Evolutionary conservation across 2,329 filamentous ascomycete species (phyloP).

Genomic region (Uncinocarpus reesii): DNA sequence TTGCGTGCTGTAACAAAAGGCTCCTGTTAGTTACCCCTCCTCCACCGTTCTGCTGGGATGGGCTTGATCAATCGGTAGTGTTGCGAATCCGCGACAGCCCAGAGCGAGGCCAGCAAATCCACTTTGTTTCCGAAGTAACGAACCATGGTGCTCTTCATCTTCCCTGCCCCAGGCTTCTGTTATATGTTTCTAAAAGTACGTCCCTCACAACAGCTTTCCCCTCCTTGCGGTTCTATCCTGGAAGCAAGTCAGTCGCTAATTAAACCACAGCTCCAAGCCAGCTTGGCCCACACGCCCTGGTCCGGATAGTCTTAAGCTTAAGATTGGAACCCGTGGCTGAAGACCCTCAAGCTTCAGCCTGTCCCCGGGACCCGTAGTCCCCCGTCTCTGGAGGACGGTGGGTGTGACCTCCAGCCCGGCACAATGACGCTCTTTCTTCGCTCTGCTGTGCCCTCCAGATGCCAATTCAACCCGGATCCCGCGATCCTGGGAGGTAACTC

Average conservation of each 20-base stretch:
- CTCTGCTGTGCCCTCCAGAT: conserved; percentile 6
- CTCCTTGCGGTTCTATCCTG: neutral
- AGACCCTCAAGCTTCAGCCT: conserved; percentile 1
- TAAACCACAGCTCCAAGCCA: conserved; percentile 3
- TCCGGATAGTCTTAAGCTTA: neutral
- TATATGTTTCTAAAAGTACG: no score
- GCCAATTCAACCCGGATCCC: conserved; percentile 7
- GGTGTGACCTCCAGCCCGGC: no score
- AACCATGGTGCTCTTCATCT: no score
- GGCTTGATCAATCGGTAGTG: neutral
- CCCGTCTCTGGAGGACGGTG: neutral
- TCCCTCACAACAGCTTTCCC: neutral
- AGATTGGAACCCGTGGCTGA: neutral
- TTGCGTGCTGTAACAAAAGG: conserved; percentile 3
- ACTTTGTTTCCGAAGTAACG: no score
- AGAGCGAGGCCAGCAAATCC: no score
- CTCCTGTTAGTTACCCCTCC: neutral
- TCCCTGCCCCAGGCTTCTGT: no score
- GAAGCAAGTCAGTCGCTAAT: conserved; percentile 5
- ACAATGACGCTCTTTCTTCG: no score
- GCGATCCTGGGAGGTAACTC: conserved; percentile 6
- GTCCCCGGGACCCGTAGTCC: neutral
- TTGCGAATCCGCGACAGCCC: conserved; percentile 3
- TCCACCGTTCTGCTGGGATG: conserved; percentile 4
- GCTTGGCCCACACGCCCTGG: conserved; percentile 3